A percentile compares a stretch with the other conserved stretches of the same genome.
These are phyloP conservation scores for Coniochaeta sp. DNA, from an alignment of 2,329 filamentous ascomycete species.

Conservation along the genomic window DNA sequence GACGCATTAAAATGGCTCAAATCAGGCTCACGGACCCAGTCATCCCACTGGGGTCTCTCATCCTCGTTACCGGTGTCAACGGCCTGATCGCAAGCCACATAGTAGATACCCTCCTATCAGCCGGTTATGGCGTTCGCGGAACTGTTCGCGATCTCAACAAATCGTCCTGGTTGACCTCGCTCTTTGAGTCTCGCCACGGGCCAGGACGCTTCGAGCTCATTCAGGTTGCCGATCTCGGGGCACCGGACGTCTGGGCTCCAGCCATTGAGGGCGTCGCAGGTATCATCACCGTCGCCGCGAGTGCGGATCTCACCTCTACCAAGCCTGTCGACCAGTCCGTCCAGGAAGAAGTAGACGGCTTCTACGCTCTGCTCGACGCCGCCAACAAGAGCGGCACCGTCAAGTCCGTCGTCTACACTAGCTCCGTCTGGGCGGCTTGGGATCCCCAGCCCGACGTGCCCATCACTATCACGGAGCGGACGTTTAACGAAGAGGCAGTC, in stretches of 20 bases:
- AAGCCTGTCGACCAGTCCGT: constrained; percentile 16
- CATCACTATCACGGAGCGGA: constrained; percentile 16
- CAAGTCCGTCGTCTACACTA: constrained; percentile 20
- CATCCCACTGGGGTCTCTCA: constrained; percentile 9
- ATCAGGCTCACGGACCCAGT: constrained; percentile 5
- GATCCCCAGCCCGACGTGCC: constrained; percentile 16
- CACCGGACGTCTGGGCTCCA: constrained; percentile 15
- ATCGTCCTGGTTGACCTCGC: constrained; percentile 14
- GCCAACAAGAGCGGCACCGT: constrained; percentile 12
- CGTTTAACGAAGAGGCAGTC: constrained; percentile 23
- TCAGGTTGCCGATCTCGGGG: constrained; percentile 19
- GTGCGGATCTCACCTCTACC: constrained; percentile 8
- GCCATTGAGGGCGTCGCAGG: constrained; percentile 12
- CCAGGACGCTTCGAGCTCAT: constrained; percentile 16
- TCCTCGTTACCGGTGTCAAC: constrained; percentile 34
- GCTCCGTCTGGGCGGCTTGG: constrained; percentile 22
- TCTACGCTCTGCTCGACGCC: constrained; percentile 8
- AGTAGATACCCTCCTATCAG: constrained; percentile 23
- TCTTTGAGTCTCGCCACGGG: constrained; percentile 18
- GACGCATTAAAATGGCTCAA: constrained; percentile 3
- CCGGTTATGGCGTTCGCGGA: constrained; percentile 29
- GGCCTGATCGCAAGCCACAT: constrained; percentile 33
- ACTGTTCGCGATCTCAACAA: constrained; percentile 26
- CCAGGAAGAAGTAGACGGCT: constrained; percentile 10
- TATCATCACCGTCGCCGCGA: constrained; percentile 19